Evolutionary conservation across 2,329 filamentous ascomycete species (phyloP), one percentile per base, ranked within the genome.

Genomic region (Lecanicillium sp.): DNA sequence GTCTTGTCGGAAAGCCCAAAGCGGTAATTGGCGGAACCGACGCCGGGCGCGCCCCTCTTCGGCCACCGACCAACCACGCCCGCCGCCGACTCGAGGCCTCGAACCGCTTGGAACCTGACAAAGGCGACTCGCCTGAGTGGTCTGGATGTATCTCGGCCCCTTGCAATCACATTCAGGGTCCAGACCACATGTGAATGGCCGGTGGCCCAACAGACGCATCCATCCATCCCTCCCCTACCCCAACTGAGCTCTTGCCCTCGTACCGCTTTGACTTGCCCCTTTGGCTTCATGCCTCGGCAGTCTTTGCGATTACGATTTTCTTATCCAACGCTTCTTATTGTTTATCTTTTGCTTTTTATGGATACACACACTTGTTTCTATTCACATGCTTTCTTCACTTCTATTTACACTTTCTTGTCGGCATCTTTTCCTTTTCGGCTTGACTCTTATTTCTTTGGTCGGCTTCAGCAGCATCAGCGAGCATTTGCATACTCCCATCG

Each of bases 1-100:
- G 36, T 26, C 36, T 36, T 40, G 36, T 40, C 44, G 44, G 44
- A 46, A n/a, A 46, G 35, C 23, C 44, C 5, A 40, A 46, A 39
- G 15, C 8, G 44, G 44, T 24, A 46, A 24, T 32, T 19, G 23
- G 44, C 35, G 36, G 38, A 23, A 33, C 44, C 36, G 44, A 46
- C 35, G 36, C 27, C 35, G 15, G 21, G 35, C 11, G 17, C 7
- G 11, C 42, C 27, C 33, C 33, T 8, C 24, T 19, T 17, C 19
- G 33, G 17, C 9, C 17, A 19, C 17, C 17, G 11, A 19, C 30
- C 11, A 17, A 30, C 40, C 11, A 30, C 32, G 23, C 24, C 19
- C 36, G 11, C 27, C 26, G 44, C 27, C 17, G n/a, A n/a, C n/a
- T n/a, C n/a, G n/a, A n/a, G n/a, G n/a, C n/a, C n/a, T n/a, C n/a